These are phyloP conservation scores for Cylindrotheca fusiformis DNA, from an alignment of 108 stramenopile genomes.

Conservation along the genomic window DNA sequence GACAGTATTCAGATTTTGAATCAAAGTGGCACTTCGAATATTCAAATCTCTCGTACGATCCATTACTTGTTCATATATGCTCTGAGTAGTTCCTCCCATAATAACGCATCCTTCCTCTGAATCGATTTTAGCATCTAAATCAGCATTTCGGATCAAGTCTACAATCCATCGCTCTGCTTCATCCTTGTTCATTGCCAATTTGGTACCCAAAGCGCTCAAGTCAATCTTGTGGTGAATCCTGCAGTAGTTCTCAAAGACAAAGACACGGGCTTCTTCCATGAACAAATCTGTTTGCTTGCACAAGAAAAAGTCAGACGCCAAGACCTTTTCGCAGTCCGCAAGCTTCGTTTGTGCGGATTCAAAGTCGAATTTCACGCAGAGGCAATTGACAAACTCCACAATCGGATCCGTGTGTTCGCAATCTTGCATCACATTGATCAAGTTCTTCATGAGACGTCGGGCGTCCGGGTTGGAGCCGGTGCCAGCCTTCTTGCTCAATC, in stretches of 20 bases:
- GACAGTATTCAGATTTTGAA: slow-evolving; percentile 56
- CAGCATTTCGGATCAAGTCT: slow-evolving; percentile 93
- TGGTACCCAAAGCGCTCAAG: slow-evolving; percentile 88
- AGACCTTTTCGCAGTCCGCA: slow-evolving; percentile 79
- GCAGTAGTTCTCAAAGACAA: slow-evolving; percentile 99
- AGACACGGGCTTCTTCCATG: slow-evolving; percentile 97
- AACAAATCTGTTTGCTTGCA: slow-evolving; percentile 91
- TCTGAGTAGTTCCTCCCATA: slow-evolving; percentile 84
- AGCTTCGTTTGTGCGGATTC: slow-evolving; percentile 93
- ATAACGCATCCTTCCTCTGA: slow-evolving; percentile 91
- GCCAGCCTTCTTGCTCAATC: slow-evolving; percentile 73
- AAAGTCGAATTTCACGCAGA: slow-evolving; percentile 98
- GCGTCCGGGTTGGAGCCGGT: slow-evolving; percentile 56
- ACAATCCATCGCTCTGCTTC: slow-evolving; percentile 99
- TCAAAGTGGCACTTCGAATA: slow-evolving; percentile 73
- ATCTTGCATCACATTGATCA: slow-evolving; percentile 90
- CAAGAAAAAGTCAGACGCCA: slow-evolving; percentile 96
- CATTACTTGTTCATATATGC: slow-evolving; percentile 91
- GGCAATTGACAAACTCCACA: slow-evolving; percentile 94
- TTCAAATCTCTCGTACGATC: slow-evolving; percentile 95
- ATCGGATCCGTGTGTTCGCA: slow-evolving; percentile 96
- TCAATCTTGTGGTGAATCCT: slow-evolving; percentile 99
- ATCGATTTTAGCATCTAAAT: slow-evolving; percentile 97
- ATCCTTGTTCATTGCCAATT: slow-evolving; percentile 91
- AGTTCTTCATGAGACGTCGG: slow-evolving; percentile 73